These are phyloP conservation scores for Boletus rubroflammeus DNA, from an alignment of 768 basidiomycete species.

Conservation along the genomic window DNA sequence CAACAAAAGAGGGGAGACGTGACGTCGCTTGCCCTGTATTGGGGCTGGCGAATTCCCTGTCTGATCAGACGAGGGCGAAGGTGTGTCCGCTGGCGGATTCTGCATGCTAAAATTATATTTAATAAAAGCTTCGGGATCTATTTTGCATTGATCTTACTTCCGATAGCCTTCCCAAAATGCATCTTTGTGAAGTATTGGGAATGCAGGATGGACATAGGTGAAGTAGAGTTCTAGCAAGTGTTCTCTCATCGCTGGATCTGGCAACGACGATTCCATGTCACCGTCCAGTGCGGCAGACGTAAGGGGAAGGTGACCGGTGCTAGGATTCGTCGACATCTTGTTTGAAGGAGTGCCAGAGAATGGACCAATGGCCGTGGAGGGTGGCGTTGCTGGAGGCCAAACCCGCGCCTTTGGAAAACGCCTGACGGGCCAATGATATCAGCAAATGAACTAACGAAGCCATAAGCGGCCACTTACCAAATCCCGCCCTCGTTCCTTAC, in stretches of 20 bases:
- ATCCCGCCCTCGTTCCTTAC: constrained; percentile 72
- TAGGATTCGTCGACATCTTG: constrained; percentile 8
- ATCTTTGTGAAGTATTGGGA: constrained; percentile 74
- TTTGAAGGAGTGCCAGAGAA: neutral
- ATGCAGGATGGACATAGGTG: constrained; percentile 71
- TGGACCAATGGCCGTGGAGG: constrained; percentile 5
- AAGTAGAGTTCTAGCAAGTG: constrained; percentile 76
- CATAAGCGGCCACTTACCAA: constrained; percentile 45
- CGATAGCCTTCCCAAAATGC: constrained; percentile 60
- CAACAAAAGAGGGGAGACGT: constrained; percentile 62
- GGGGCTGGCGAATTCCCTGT: constrained; percentile 31
- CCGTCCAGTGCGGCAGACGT: constrained; percentile 29
- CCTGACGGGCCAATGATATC: constrained; percentile 37
- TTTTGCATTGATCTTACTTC: constrained; percentile 29
- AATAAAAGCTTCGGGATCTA: neutral
- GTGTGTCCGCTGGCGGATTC: constrained; percentile 28
- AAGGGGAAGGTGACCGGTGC: constrained; percentile 11
- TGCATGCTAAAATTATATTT: constrained; percentile 19
- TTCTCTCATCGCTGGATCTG: constrained; percentile 56
- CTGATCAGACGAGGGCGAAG: constrained; percentile 28
- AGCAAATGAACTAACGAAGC: constrained; percentile 10
- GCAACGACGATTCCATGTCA: constrained; percentile 47
- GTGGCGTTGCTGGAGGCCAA: constrained; percentile 59
- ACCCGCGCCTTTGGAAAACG: constrained; percentile 86
- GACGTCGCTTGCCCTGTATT: constrained; percentile 40